Base-by-base conservation (phyloP, 108 stramenopile species). In the Epithemia pelagica region DNA sequence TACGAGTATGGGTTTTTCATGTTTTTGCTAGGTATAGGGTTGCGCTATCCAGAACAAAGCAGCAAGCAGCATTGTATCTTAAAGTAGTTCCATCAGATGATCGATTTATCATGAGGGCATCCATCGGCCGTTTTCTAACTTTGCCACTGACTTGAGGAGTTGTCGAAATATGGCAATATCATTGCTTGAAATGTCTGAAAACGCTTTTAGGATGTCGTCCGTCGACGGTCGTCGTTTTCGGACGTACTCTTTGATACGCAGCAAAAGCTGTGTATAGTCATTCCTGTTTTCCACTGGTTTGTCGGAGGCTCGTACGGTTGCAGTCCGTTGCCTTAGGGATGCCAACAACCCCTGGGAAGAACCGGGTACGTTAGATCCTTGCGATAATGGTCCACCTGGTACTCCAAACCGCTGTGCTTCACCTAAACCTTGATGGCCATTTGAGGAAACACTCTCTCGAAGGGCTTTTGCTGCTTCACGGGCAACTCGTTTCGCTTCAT, bases 101-200 rank as follows among this genome's bases (percentile, higher is more conserved):
- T 19, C 52, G 15, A 20, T 52, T 52, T 52, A 15, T 20, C 20
- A 52, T 59, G 68, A 78, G 32, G 80, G 59, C 8, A 33, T 22
- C 90, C 90, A 91, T 24, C 67, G 64, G 0, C 90, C 90, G 62
- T 73, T 74, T 21, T 82, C 58, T 7, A 87, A 52, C 10, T 52
- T 64, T 32, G 90, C 90, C 25, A 87, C 70, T 25, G 85, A 83
- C 52, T 87, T 91, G 46, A 89, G 66, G 32, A 87, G 80, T 25
- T 76, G 68, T 32, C 85, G 68, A 55, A 91, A 88, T 10, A 87
- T 60, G 26, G 83, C 76, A 55, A 86, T 87, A 74, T 91, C 87
- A 64, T 56, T 46, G 46, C 76, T 67, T 30, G 81, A 68, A 15
- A 91, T 80, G 52, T 79, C 73, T 23, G 69, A 76, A 73, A 89